Conservation (phyloP, 495 filamentous ascomycete genomes). For the Copromyces sp. region DNA sequence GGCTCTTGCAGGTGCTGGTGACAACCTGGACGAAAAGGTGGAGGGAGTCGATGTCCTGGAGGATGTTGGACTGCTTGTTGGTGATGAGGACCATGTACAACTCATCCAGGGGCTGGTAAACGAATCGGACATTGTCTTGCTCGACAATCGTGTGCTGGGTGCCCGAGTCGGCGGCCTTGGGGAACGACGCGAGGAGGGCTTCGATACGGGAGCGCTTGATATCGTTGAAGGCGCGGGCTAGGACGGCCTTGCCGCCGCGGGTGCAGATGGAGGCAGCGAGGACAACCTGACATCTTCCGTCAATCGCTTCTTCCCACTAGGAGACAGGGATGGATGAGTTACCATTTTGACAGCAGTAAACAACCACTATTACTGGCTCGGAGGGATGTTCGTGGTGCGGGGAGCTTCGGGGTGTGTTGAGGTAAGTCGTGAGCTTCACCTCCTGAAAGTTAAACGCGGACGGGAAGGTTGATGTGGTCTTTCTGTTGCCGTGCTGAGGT, state of each 20-base stretch:
- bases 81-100: conserved; percentile 99
- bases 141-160: conserved; percentile 97
- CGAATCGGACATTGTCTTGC: conserved; percentile 98
- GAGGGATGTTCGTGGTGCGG: not conserved
- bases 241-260: conserved; percentile 90
- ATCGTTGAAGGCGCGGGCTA: conserved; percentile 93
- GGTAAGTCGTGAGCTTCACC: conserved; percentile 13
- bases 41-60: conserved; percentile 96
- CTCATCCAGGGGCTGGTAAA: conserved; percentile 97
- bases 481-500: conserved; percentile 4
- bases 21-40: conserved; percentile 97
- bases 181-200: conserved; percentile 90
- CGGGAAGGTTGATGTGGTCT: conserved; percentile 20
- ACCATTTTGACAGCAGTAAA: conserved; percentile 18
- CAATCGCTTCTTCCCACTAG: conserved; percentile 3
- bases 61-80: conserved; percentile 97
- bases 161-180: conserved; percentile 87
- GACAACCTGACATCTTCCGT: conserved; percentile 52
- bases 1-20: conserved; percentile 85
- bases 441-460: conserved; percentile 1
- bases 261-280: conserved; percentile 98
- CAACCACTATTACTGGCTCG: not conserved
- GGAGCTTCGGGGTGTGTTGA: not conserved
- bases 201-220: conserved; percentile 94
- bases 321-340: not conserved